phyloP scores from a whole-genome alignment of 1,284 basidiomycete species.

The Omphalotus olearius region DNA sequence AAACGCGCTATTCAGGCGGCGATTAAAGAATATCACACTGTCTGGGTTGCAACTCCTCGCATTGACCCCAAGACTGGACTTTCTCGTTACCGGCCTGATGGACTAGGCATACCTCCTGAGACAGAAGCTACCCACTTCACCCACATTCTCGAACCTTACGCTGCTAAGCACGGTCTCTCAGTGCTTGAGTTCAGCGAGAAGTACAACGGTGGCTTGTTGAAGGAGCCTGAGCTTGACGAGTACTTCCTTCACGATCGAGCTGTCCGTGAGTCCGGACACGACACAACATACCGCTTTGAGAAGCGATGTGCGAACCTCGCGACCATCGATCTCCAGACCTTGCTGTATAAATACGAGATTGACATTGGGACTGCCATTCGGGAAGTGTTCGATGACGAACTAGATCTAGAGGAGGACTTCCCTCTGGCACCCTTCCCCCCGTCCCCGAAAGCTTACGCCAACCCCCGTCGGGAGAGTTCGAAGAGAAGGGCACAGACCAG shows the following conservation, averaged over 20 bases:
- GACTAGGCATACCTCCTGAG: conserved; percentile 96
- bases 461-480: conserved; percentile 58
- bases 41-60: conserved; percentile 93
- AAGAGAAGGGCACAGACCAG: conserved; percentile 62
- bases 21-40: conserved; percentile 97
- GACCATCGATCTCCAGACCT: conserved; percentile 92
- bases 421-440: conserved; percentile 89
- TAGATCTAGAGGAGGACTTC: conserved; percentile 92
- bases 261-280: conserved; percentile 93
- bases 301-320: conserved; percentile 94
- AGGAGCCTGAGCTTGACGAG: conserved; percentile 90
- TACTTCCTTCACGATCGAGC: conserved; percentile 97
- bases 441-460: conserved; percentile 71
- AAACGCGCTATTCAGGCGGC: conserved; percentile 94
- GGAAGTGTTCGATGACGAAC: conserved; percentile 89
- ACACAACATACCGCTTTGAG: conserved; percentile 97
- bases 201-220: conserved; percentile 84
- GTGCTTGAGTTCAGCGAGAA: conserved; percentile 96
- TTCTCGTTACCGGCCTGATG: conserved; percentile 90
- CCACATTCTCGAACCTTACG: conserved; percentile 93
- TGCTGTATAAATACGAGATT: conserved; percentile 91
- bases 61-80: conserved; percentile 92
- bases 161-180: conserved; percentile 90
- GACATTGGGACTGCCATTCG: conserved; percentile 93
- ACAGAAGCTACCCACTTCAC: conserved; percentile 98